Percentiles rank a stretch among this genome's conserved stretches.
phyloP scores from a whole-genome alignment of 352 stramenopile genomes.

The Thraustochytrium striatum region DNA sequence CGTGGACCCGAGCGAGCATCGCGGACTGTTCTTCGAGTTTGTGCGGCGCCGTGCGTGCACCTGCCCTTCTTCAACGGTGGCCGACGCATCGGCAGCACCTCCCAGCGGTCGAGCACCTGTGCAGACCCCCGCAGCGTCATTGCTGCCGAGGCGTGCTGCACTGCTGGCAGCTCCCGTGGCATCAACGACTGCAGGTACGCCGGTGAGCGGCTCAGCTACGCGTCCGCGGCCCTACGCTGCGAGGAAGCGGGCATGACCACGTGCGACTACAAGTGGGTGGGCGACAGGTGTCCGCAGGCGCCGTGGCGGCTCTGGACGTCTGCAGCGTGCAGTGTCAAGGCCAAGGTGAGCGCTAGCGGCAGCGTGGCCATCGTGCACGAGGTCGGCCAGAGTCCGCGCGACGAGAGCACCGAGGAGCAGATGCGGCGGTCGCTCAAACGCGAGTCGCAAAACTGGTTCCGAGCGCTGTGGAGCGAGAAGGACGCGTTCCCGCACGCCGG shows the following conservation, averaged over 20 bases:
- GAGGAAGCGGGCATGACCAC: not conserved
- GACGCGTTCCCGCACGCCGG: not conserved
- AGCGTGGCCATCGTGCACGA: slow-evolving; percentile 34
- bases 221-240: slow-evolving; percentile 22
- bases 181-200: slow-evolving; percentile 25
- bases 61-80: slow-evolving; percentile 56
- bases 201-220: slow-evolving; percentile 34
- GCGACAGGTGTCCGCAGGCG: not conserved
- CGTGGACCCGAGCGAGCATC: not conserved
- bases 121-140: slow-evolving; percentile 12
- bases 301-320: not conserved
- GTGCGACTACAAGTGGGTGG: not conserved
- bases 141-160: slow-evolving; percentile 41
- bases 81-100: not conserved
- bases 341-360: not conserved
- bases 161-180: not conserved
- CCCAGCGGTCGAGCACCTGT: not conserved
- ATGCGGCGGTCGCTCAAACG: not conserved
- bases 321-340: not conserved
- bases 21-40: slow-evolving; percentile 63
- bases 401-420: not conserved
- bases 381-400: not conserved
- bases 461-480: not conserved
- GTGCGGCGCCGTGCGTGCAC: slow-evolving; percentile 60
- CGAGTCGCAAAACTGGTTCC: slow-evolving; percentile 5